A percentile compares a stretch with the other conserved stretches of the same genome.
Evolutionary conservation across 257 asterid genomes (phyloP).

Genomic region (Capsicum pubescens): DNA sequence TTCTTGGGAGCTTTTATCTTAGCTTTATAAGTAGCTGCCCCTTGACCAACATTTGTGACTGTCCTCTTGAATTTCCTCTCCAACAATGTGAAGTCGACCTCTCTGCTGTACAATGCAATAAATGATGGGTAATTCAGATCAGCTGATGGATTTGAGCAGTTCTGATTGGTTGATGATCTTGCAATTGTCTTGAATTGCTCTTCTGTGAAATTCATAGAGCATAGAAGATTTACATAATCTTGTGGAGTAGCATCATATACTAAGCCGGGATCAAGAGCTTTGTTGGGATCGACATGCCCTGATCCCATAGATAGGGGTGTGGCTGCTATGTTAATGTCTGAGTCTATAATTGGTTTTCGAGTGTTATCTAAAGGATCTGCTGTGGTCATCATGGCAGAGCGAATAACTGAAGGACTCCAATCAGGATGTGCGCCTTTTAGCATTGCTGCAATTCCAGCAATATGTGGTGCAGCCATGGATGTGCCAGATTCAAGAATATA

Average conservation of each 20-base stretch:
- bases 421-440: conserved; percentile 23
- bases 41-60: no score
- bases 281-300: conserved; percentile 37
- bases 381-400: conserved; percentile 42
- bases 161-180: conserved; percentile 18
- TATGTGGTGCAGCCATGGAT: conserved; percentile 29
- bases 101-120: background rate
- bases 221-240: conserved; percentile 40
- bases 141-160: conserved; percentile 28
- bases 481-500: conserved; percentile 30
- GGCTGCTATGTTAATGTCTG: conserved; percentile 23
- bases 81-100: no score
- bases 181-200: conserved; percentile 32
- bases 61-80: no score
- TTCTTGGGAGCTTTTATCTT: no score
- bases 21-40: no score
- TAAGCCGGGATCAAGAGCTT: conserved; percentile 40
- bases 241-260: conserved; percentile 37
- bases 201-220: conserved; percentile 38
- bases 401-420: conserved; percentile 32
- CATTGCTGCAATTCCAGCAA: conserved; percentile 32
- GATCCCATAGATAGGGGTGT: conserved; percentile 39
- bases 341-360: conserved; percentile 26
- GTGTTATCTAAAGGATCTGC: conserved; percentile 31
- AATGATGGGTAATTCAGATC: conserved; percentile 43